Evolutionary conservation across 1,284 basidiomycete species (phyloP).

Genomic region (Tetrapyrgos nigripes): DNA sequence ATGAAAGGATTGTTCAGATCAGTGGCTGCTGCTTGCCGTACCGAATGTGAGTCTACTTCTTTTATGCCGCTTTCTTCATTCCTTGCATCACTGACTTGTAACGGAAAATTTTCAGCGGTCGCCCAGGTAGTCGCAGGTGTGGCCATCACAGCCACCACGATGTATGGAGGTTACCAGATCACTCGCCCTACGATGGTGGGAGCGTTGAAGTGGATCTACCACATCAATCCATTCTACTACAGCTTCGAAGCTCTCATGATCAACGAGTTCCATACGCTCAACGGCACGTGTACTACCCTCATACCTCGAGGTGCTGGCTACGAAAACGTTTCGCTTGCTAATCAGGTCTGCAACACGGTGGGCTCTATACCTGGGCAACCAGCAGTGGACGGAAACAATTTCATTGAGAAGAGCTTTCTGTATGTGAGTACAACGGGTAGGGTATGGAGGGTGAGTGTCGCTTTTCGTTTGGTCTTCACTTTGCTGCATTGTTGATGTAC

Average conservation of each 20-base stretch:
- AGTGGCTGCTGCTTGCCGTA: constrained; percentile 51
- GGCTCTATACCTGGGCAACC: constrained; percentile 55
- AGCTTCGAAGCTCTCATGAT: constrained; percentile 56
- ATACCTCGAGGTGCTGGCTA: constrained; percentile 58
- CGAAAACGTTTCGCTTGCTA: constrained; percentile 52
- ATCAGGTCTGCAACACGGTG: constrained; percentile 68
- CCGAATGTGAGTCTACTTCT: background rate
- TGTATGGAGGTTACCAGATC: constrained; percentile 44
- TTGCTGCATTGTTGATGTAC: constrained; percentile 32
- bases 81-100: background rate
- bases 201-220: constrained; percentile 3
- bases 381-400: constrained; percentile 57
- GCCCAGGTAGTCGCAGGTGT: constrained; percentile 46
- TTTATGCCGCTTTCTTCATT: background rate
- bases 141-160: constrained; percentile 36
- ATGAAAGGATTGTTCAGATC: constrained; percentile 63
- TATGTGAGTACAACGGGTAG: constrained; percentile 55
- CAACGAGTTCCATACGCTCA: constrained; percentile 60
- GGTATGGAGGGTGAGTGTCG: constrained; percentile 70
- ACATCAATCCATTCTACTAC: constrained; percentile 42
- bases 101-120: constrained; percentile 42
- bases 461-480: background rate
- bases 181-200: constrained; percentile 27
- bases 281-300: constrained; percentile 48
- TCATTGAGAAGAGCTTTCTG: constrained; percentile 65